Conservation (phyloP, 371 early-diverging fungal genomes). For the Mortierella sp. region DNA sequence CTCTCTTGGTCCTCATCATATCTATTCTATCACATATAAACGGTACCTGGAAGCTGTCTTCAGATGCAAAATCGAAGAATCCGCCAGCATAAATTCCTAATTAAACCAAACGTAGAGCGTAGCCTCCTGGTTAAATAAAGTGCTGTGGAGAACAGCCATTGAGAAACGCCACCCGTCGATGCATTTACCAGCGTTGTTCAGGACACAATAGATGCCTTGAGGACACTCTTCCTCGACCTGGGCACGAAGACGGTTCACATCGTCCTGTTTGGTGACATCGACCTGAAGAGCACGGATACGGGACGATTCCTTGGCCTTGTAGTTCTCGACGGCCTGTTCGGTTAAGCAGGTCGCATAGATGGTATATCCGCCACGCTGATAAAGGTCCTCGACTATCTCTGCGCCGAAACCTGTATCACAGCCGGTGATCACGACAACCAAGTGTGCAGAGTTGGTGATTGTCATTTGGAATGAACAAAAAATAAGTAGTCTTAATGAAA, state of each 20-base stretch:
- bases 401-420: constrained; percentile 51
- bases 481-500: not conserved
- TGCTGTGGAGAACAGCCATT: too few relatives aligned
- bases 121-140: too few relatives aligned
- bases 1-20: too few relatives aligned
- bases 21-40: not conserved
- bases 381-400: constrained; percentile 42
- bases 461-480: constrained; percentile 4
- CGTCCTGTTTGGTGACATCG: constrained; percentile 53
- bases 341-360: constrained; percentile 53
- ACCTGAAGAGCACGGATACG: constrained; percentile 39
- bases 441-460: constrained; percentile 33
- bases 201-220: constrained; percentile 50
- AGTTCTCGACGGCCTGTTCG: constrained; percentile 26
- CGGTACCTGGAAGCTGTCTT: constrained; percentile 51
- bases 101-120: not conserved
- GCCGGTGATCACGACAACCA: constrained; percentile 48
- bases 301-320: constrained; percentile 40
- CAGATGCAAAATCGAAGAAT: constrained; percentile 46
- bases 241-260: constrained; percentile 44
- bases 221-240: constrained; percentile 49
- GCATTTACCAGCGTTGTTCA: constrained; percentile 50
- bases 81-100: constrained; percentile 46
- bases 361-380: constrained; percentile 40
- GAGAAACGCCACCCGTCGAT: too few relatives aligned